phyloP scores from a whole-genome alignment of 352 stramenopile species.

The Phytophthora foliorum region DNA sequence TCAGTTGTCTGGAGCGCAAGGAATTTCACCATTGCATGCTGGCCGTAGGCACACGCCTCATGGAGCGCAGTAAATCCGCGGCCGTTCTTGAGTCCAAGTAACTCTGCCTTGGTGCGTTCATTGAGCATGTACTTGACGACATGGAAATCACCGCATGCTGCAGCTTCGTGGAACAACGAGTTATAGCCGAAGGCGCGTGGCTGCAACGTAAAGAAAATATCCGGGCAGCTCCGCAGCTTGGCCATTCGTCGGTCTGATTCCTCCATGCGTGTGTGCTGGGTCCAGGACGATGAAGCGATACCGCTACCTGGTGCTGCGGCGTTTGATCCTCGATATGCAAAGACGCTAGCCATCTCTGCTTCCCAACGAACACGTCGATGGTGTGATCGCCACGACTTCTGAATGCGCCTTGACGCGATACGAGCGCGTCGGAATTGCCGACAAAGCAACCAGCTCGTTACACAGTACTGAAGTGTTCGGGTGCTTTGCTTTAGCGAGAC shows the following conservation, averaged over 20 bases:
- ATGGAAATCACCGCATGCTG: slow-evolving; percentile 75
- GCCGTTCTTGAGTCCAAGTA: slow-evolving; percentile 66
- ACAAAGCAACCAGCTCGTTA: slow-evolving; percentile 66
- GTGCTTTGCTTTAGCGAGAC: slow-evolving; percentile 44
- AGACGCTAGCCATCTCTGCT: slow-evolving; percentile 60
- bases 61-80: slow-evolving; percentile 73
- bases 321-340: slow-evolving; percentile 35
- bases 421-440: slow-evolving; percentile 50
- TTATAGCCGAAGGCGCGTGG: slow-evolving; percentile 68
- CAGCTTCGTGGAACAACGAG: slow-evolving; percentile 76
- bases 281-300: slow-evolving; percentile 36
- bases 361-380: slow-evolving; percentile 51
- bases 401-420: slow-evolving; percentile 43
- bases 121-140: slow-evolving; percentile 83
- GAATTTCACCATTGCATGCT: slow-evolving; percentile 83
- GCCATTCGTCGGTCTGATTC: slow-evolving; percentile 73
- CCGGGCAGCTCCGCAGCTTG: slow-evolving; percentile 54
- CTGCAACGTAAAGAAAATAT: slow-evolving; percentile 63
- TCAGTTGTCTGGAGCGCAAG: slow-evolving; percentile 35
- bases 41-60: slow-evolving; percentile 65
- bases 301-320: slow-evolving; percentile 14
- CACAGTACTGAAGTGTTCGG: slow-evolving; percentile 52
- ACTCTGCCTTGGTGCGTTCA: slow-evolving; percentile 25
- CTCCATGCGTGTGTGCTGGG: slow-evolving; percentile 71
- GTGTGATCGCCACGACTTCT: slow-evolving; percentile 54